Base-by-base conservation (phyloP, 2,329 filamentous ascomycete species). In the Ascochyta lentis region DNA sequence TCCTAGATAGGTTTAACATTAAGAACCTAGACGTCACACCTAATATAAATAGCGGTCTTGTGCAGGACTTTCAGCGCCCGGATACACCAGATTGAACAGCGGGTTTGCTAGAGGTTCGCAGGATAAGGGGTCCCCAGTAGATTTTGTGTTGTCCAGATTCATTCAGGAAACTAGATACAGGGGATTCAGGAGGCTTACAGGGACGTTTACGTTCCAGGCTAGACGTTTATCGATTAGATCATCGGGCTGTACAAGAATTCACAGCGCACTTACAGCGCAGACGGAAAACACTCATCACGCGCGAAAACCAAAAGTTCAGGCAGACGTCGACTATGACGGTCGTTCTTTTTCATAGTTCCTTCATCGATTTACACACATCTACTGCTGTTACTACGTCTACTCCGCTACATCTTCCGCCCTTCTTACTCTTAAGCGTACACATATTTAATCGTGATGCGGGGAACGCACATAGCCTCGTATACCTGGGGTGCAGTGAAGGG, bases 351-450 rank as follows among this genome's bases (percentile, higher is more conserved):
- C 31, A 60, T 59, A 52, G 39, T 63, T 57, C 39, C 45, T 46
- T 56, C n/a, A 57, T 63, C 50, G 24, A 64, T 59, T 51, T 40
- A 61, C 48, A 59, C 53, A 51, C 42, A 50, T 63, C 43, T 61
- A 64, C 51, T 59, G 35, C 58, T 64, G 48, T 51, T 56, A 61
- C 56, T 61, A 63, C 37, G 35, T 55, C 58, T 54, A 64, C 51
- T 61, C 57, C 39, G 29, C 54, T 60, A 54, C 55, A 59, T 58
- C 43, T 63, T 61, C 55, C 53, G 37, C 58, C 59, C 60, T 59
- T 55, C 51, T 61, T 44, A 56, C 56, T 54, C 42, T 58, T 58
- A 63, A 63, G 15, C 58, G 60, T 63, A 63, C 55, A 59, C 58
- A 47, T 63, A 63, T 49, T 63, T 29, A 45, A 63, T 59, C 41